These are phyloP conservation scores for Hanseniaspora clermontiae DNA, from an alignment of 805 yeast species.

Conservation along the genomic window DNA sequence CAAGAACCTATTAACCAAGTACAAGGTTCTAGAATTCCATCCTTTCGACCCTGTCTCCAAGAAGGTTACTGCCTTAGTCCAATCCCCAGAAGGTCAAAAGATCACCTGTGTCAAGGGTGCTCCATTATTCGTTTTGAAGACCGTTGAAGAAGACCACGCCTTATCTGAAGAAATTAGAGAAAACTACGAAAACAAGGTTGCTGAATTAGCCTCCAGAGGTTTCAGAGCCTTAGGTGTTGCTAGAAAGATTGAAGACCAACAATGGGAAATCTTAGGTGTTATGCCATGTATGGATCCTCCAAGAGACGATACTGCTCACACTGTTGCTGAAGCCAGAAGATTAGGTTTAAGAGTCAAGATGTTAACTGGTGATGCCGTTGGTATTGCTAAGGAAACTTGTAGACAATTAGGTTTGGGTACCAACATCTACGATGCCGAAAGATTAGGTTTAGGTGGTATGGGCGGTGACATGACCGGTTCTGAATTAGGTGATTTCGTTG, in stretches of 20 bases:
- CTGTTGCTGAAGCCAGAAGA: slow-evolving; percentile 79
- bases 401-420: slow-evolving; percentile 95
- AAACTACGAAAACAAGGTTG: slow-evolving; percentile 92
- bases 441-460: slow-evolving; percentile 91
- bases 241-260: slow-evolving; percentile 95
- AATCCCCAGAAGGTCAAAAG: slow-evolving; percentile 91
- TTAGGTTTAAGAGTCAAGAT: slow-evolving; percentile 92
- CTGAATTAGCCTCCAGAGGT: slow-evolving; percentile 96
- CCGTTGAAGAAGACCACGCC: slow-evolving; percentile 95
- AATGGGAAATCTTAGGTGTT: slow-evolving; percentile 95
- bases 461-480: slow-evolving; percentile 92
- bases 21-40: slow-evolving; percentile 89
- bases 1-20: slow-evolving; percentile 80
- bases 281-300: slow-evolving; percentile 99
- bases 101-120: slow-evolving; percentile 96
- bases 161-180: slow-evolving; percentile 87
- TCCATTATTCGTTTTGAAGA: slow-evolving; percentile 89
- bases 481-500: slow-evolving; percentile 93
- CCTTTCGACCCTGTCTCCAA: slow-evolving; percentile 97
- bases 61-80: slow-evolving; percentile 89
- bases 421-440: slow-evolving; percentile 91
- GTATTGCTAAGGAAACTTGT: slow-evolving; percentile 96
- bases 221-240: slow-evolving; percentile 98
- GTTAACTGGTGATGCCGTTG: slow-evolving; percentile 99
- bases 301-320: slow-evolving; percentile 93